Percentiles rank a stretch among this genome's conserved stretches.
These are phyloP conservation scores for Lasiosphaeria miniovina DNA, from an alignment of 495 filamentous ascomycete genomes.

Conservation along the genomic window DNA sequence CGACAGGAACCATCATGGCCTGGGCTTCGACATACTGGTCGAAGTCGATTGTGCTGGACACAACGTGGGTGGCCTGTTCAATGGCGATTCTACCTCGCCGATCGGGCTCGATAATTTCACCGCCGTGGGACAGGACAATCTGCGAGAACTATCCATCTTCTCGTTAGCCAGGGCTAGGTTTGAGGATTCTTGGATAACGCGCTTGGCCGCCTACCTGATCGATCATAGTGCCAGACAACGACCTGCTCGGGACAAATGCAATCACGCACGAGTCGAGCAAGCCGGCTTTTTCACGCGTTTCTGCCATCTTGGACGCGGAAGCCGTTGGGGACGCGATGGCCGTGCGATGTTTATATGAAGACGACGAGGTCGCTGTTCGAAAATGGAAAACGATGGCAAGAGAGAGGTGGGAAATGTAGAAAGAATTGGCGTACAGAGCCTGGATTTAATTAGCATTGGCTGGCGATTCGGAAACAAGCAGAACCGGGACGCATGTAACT, in stretches of 20 bases:
- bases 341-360: conserved; percentile 2
- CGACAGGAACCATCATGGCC: conserved; percentile 74
- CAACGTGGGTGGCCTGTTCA: conserved; percentile 69
- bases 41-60: conserved; percentile 84
- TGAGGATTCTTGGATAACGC: not conserved
- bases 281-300: conserved; percentile 17
- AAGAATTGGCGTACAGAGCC: too few relatives aligned
- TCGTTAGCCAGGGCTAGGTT: not conserved
- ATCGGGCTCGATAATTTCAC: conserved; percentile 44
- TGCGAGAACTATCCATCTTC: conserved; percentile 36
- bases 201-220: conserved; percentile 38
- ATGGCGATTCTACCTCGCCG: conserved; percentile 50
- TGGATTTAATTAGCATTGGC: too few relatives aligned
- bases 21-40: conserved; percentile 69
- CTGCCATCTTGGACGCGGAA: conserved; percentile 35
- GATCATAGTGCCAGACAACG: conserved; percentile 39
- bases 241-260: conserved; percentile 43
- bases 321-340: not conserved
- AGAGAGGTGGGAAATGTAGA: too few relatives aligned
- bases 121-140: conserved; percentile 56
- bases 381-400: too few relatives aligned
- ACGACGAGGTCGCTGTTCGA: too few relatives aligned
- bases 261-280: conserved; percentile 42
- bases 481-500: not conserved
- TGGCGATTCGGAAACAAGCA: not conserved